Evolutionary conservation across 164 flowering plant genomes (phyloP).

Genomic region (Echeveria elegans): DNA sequence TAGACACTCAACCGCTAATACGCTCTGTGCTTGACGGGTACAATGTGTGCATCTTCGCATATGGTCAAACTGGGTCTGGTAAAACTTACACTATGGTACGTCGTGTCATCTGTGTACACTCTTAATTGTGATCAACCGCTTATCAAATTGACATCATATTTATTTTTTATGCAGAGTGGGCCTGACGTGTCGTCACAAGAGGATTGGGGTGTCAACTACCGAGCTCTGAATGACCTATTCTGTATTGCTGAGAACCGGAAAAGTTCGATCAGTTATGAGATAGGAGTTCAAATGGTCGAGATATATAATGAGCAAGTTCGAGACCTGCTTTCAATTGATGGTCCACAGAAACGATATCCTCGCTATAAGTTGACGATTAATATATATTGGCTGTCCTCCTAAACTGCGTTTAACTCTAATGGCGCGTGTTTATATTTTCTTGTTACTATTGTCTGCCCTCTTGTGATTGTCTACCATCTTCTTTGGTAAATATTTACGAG

Average conservation of each 20-base stretch:
- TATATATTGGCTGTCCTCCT: background rate
- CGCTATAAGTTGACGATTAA: constrained; percentile 7
- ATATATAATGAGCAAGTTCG: constrained; percentile 81
- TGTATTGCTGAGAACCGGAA: constrained; percentile 44
- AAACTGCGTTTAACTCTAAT: background rate
- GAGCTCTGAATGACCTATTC: constrained; percentile 72
- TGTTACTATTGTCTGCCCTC: background rate
- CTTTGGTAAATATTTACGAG: background rate
- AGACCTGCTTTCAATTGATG: constrained; percentile 42
- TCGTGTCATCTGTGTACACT: constrained; percentile 5
- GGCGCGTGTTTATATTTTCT: background rate
- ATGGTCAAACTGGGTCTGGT: constrained; percentile 98
- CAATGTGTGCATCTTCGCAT: constrained; percentile 94
- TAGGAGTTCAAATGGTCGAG: constrained; percentile 76
- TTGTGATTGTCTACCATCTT: background rate
- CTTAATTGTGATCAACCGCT: background rate
- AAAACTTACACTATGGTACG: constrained; percentile 96
- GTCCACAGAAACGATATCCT: constrained; percentile 67
- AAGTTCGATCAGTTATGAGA: constrained; percentile 47
- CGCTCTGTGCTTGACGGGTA: constrained; percentile 91
- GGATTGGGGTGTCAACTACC: constrained; percentile 72
- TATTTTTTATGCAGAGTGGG: constrained; percentile 36
- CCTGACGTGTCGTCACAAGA: constrained; percentile 34
- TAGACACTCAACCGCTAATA: constrained; percentile 83
- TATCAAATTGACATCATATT: background rate